These are phyloP conservation scores for Hordeum marinum DNA, from an alignment of 176 grass and related monocot species.

Conservation along the genomic window DNA sequence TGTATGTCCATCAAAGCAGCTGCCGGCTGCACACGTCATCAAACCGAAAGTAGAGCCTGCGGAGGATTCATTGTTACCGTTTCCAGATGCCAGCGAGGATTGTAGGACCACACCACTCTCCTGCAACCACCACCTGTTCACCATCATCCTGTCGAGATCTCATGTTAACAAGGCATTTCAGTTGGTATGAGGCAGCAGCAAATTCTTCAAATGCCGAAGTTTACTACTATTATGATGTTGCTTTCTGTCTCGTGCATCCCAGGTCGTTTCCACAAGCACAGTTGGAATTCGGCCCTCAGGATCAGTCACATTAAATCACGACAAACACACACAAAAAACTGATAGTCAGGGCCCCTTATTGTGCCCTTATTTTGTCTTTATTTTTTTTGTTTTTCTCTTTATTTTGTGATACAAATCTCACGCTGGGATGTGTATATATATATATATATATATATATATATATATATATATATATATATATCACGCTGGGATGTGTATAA, in stretches of 20 bases:
- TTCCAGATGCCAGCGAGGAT: neutral
- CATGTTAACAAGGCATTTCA: conserved; percentile 14
- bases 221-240: neutral
- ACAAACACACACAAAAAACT: no score
- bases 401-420: no score
- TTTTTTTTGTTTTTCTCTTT: no score
- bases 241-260: neutral
- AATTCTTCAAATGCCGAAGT: neutral
- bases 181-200: neutral
- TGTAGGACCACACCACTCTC: conserved; percentile 26
- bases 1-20: neutral
- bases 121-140: conserved; percentile 38
- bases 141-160: conserved; percentile 14
- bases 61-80: neutral
- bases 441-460: no score
- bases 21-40: neutral
- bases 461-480: no score
- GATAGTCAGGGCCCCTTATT: no score
- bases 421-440: no score
- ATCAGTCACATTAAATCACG: no score
- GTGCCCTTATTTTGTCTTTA: no score
- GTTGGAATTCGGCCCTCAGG: no score
- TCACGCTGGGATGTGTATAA: no score
- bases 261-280: no score
- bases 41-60: conserved; percentile 9